Evolutionary conservation across 495 filamentous ascomycete genomes (phyloP), one percentile per base, ranked within the genome.

Genomic region (Niebla homalea): DNA sequence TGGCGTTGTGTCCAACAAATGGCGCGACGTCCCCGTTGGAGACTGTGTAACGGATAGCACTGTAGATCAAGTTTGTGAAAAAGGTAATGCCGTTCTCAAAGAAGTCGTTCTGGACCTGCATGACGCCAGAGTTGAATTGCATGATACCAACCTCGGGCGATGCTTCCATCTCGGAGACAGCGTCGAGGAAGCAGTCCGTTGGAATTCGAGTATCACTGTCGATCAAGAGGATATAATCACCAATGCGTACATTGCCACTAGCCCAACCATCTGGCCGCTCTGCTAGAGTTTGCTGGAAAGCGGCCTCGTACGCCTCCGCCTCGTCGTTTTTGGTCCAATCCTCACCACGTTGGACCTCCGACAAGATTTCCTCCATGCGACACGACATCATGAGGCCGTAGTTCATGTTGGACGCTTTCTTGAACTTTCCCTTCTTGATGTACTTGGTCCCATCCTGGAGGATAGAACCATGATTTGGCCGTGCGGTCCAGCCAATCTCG

Each of bases 31-130:
- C 85, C 39, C 85, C 85, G 65, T 88, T 89, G 29, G 82, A 74
- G 57, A 88, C 83, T 43, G 84, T 81, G 63, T 84, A 89, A 5
- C 75, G 70, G 52, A 89, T 89, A 48, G 83, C 81, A 29, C 72
- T 83, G 63, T 89, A 89, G 60, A 89, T 81, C 20, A 89, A 72
- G 60, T 89, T 81, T 45, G 85, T 89, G 70, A 89, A 89, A 72
- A 87, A 89, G 41, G 84, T 87, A 55, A 88, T 86, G 56, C 80
- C 80, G 57, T 83, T 84, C 64, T 84, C 80, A 48, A 85, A 85
- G 62, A 81, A 84, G 10, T 76, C 81, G 60, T 83, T 69, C 36
- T 80, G 76, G 19, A 88, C 84, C 60, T 88, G 81, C 84, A 88
- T 87, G 62, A 88, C 84, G 55, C 84, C 84, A 16, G 82, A 85